Base-by-base conservation (phyloP, 495 filamentous ascomycete genomes). In the Xylaria venustula region DNA sequence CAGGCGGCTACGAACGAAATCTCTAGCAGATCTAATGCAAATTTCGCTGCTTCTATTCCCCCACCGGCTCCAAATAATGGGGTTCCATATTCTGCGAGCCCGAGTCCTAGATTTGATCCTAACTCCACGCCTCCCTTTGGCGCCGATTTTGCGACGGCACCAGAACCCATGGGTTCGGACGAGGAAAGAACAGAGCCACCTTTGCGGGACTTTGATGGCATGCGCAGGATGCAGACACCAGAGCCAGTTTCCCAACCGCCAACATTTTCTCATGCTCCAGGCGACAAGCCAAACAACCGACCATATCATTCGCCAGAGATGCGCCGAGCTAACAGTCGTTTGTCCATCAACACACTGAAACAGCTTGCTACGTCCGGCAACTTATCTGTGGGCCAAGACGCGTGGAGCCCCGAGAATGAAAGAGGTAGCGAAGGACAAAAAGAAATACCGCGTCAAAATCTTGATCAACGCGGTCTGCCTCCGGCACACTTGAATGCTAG, bases 341-440 rank as follows among this genome's bases (percentile, higher is more conserved):
- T 97, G 73, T 96, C 93, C 22, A 79, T 84, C 57, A 87, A 85
- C 4, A 97, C 93, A 15, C 79, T 97, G 8, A 80, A 86, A 1
- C 90, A 96, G 67, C 69, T 97, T 50, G 83, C 83, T 30, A 87
- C 85, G 41, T 88, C 88, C 40, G 84, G 83, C 15, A 82, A 79
- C 19, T 66, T 83, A 50, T 72, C 72, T 3, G 64, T 70, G 40
- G 61, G 59, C 6, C 54, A 55, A 28, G 62, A 50, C 12, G 34
- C 12, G 41, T 62, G 44, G 32, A 51, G 49, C n/a, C 37, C 45
- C 17, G 60, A 32, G 52, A 71, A 57, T 20, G 64, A 37, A 49
- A 72, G 58, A 76, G 63, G 28, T 56, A 63, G 20, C 37, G 56
- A 60, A 26, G 61, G 62, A 58, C 66, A 65, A 57, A 66, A 69